A percentile compares a stretch with the other conserved stretches of the same genome.
phyloP scores from a whole-genome alignment of 2,329 filamentous ascomycete genomes.

The Talaromyces sp. region DNA sequence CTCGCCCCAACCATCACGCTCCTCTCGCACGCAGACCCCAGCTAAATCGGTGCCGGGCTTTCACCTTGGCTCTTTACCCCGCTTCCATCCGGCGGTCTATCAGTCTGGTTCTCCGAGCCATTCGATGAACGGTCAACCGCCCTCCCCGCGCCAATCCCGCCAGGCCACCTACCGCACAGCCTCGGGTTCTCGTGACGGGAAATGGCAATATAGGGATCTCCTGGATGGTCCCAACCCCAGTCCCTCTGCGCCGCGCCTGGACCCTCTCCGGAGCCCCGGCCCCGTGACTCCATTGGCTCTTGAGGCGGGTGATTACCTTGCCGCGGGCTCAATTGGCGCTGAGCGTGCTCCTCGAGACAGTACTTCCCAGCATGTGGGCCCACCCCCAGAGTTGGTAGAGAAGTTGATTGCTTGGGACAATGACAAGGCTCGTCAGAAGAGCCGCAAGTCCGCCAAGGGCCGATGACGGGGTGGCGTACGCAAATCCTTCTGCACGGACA shows the following conservation, averaged over 20 bases:
- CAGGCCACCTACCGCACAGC: constrained; percentile 36
- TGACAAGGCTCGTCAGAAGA: constrained; percentile 34
- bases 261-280: constrained; percentile 49
- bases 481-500: constrained; percentile 3
- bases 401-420: constrained; percentile 38
- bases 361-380: constrained; percentile 20
- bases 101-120: constrained; percentile 33
- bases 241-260: constrained; percentile 49
- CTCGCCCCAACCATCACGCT: constrained; percentile 39
- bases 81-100: constrained; percentile 51
- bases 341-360: constrained; percentile 24
- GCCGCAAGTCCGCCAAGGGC: constrained; percentile 30
- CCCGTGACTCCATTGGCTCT: constrained; percentile 50
- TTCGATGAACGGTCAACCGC: constrained; percentile 30
- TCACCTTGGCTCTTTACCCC: constrained; percentile 46
- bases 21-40: constrained; percentile 32
- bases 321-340: constrained; percentile 32
- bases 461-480: constrained; percentile 23
- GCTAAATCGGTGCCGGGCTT: constrained; percentile 41
- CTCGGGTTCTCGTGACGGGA: constrained; percentile 40
- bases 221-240: constrained; percentile 40
- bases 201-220: constrained; percentile 48
- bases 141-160: constrained; percentile 36
- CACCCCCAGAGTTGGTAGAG: constrained; percentile 37
- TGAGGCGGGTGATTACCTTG: constrained; percentile 46